Evolutionary conservation across 768 basidiomycete species (phyloP).

Genomic region (Polyporus arcularius): DNA sequence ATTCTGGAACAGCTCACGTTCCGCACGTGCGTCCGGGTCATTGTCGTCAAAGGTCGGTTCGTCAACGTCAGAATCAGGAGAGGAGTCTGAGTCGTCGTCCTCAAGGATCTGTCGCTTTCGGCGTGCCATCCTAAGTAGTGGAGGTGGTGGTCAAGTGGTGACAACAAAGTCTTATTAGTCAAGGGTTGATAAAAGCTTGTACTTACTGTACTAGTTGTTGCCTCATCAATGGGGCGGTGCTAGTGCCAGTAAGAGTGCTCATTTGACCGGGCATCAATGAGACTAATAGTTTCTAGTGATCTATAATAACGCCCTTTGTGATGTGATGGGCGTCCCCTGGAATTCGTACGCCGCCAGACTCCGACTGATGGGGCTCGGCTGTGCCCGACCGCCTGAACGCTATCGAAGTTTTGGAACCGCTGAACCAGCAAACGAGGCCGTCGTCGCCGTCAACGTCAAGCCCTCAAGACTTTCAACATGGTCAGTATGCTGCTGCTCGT

Average conservation of each 20-base stretch:
- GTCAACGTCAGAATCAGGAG: constrained; percentile 54
- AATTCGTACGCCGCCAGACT: background rate
- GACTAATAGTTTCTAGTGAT: too few species aligned
- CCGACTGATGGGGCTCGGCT: constrained; percentile 18
- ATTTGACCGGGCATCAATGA: too few species aligned
- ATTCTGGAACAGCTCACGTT: constrained; percentile 74
- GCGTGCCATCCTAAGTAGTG: constrained; percentile 60
- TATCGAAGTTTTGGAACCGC: constrained; percentile 21
- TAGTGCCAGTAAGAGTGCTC: too few species aligned
- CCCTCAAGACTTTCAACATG: constrained; percentile 37
- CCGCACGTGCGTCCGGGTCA: constrained; percentile 67
- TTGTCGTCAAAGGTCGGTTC: constrained; percentile 43
- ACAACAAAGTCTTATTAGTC: too few species aligned
- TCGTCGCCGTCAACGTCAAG: constrained; percentile 36
- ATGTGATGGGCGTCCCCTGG: too few species aligned
- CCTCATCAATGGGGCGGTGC: too few species aligned
- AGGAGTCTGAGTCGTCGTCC: constrained; percentile 70
- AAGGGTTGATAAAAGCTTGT: too few species aligned
- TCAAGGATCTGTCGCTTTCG: constrained; percentile 77
- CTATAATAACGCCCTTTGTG: too few species aligned
- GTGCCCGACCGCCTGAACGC: constrained; percentile 18
- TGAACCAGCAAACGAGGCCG: constrained; percentile 27
- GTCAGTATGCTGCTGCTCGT: constrained; percentile 32
- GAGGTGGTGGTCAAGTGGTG: too few species aligned
- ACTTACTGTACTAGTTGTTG: too few species aligned